Evolutionary conservation across 306 rosid genomes (phyloP).

Genomic region (Vigna reflexopilosa): DNA sequence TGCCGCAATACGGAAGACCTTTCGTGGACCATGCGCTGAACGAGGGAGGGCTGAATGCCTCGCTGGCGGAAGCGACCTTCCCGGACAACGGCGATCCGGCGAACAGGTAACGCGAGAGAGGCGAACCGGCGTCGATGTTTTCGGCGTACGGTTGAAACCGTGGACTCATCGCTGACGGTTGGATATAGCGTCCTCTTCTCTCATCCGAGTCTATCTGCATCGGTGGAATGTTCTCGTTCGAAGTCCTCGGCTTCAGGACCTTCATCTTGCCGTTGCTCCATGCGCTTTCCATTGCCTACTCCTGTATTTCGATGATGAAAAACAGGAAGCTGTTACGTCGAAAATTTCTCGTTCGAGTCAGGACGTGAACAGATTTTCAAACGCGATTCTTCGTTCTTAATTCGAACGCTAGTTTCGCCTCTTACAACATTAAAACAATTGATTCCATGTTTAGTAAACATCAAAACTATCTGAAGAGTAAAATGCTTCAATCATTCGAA

Average conservation of each 20-base stretch:
- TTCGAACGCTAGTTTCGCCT: constrained; percentile 15
- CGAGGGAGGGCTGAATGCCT: constrained; percentile 46
- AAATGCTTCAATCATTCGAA: constrained; percentile 6
- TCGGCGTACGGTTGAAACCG: constrained; percentile 51
- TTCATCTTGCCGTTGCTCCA: constrained; percentile 39
- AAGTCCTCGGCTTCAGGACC: constrained; percentile 37
- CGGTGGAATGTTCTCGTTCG: constrained; percentile 51
- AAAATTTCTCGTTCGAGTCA: constrained; percentile 16
- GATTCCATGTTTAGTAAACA: background rate
- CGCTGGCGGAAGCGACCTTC: constrained; percentile 34
- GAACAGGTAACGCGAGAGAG: constrained; percentile 54
- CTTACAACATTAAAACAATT: background rate
- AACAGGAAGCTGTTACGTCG: constrained; percentile 26
- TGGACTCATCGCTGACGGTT: constrained; percentile 47
- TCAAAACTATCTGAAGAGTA: background rate
- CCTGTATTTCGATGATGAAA: constrained; percentile 42
- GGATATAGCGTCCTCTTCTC: constrained; percentile 50
- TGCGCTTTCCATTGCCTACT: constrained; percentile 47
- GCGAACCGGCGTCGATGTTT: constrained; percentile 57
- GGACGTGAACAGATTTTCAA: background rate
- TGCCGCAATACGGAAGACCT: constrained; percentile 24
- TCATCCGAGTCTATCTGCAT: constrained; percentile 48
- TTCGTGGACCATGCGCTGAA: constrained; percentile 37
- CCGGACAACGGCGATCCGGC: constrained; percentile 54
- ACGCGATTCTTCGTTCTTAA: constrained; percentile 16